phyloP scores from a whole-genome alignment of 805 yeast genomes.

The Limtongia smithiae region DNA sequence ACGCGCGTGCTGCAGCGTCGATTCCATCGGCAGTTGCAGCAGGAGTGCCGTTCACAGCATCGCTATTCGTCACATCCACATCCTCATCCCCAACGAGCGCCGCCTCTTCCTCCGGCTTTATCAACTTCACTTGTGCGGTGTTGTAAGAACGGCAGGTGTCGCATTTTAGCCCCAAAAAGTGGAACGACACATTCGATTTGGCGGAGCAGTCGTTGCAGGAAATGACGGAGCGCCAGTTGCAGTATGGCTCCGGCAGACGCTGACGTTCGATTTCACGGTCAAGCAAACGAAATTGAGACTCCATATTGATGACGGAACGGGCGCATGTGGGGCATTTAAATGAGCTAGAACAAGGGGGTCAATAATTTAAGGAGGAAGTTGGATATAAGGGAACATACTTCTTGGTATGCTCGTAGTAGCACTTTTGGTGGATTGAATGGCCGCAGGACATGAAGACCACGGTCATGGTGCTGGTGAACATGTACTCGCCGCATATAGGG shows the following conservation, averaged over 20 bases:
- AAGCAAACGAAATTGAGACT: constrained; percentile 77
- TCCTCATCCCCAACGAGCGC: no score
- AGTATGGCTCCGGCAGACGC: constrained; percentile 76
- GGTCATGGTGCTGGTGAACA: constrained; percentile 75
- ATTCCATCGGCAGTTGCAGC: no score
- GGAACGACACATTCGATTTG: constrained; percentile 69
- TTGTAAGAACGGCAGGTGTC: constrained; percentile 83
- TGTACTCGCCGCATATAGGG: constrained; percentile 87
- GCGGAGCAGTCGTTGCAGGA: constrained; percentile 86
- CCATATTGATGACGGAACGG: constrained; percentile 80
- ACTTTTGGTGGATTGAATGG: constrained; percentile 83
- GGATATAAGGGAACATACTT: constrained; percentile 4
- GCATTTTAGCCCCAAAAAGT: constrained; percentile 82
- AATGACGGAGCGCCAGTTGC: constrained; percentile 68
- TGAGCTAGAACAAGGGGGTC: constrained; percentile 47
- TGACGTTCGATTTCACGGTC: constrained; percentile 78
- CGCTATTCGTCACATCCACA: no score
- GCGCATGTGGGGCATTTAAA: constrained; percentile 92
- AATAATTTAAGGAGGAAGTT: no score
- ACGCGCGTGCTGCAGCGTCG: no score
- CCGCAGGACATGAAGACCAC: constrained; percentile 94
- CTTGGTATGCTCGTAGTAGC: constrained; percentile 77
- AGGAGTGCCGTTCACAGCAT: no score
- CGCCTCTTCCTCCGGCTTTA: constrained; percentile 64
- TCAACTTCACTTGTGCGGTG: constrained; percentile 66